Evolutionary conservation across 192 early-diverging fungal species (phyloP).

Genomic region (Powellomyces hirtus): DNA sequence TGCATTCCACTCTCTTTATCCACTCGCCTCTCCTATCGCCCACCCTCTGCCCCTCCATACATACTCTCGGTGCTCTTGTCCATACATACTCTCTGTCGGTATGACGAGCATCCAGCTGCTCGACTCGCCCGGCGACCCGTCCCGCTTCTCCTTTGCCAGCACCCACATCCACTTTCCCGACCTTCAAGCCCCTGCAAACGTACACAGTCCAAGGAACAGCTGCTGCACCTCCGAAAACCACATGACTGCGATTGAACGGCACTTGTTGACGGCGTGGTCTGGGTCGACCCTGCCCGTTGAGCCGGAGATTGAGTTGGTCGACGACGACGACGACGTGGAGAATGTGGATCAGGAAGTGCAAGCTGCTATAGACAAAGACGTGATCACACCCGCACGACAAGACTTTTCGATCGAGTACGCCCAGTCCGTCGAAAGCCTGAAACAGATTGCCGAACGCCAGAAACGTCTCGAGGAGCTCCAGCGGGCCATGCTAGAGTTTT

Average conservation of each 20-base stretch:
- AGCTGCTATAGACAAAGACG: not conserved
- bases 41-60: too few species aligned
- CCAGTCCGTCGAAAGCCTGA: not conserved
- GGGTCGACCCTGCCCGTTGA: not conserved
- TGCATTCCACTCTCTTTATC: too few species aligned
- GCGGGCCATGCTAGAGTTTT: not conserved
- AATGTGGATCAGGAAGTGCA: not conserved
- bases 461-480: not conserved
- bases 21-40: too few species aligned
- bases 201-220: not conserved
- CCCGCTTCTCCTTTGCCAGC: slow-evolving; percentile 3
- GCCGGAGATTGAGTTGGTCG: not conserved
- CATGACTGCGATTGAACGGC: not conserved
- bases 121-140: not conserved
- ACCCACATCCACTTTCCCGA: not conserved
- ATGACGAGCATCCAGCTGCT: too few species aligned
- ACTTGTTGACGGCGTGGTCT: not conserved
- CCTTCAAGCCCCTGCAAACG: not conserved
- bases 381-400: too few species aligned
- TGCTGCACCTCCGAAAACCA: not conserved
- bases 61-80: too few species aligned
- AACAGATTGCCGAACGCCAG: not conserved
- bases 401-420: too few species aligned
- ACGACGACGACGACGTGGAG: not conserved
- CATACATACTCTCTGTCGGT: too few species aligned